Conservation (phyloP, 2,329 filamentous ascomycete species). For the Fusarium mexicanum region DNA sequence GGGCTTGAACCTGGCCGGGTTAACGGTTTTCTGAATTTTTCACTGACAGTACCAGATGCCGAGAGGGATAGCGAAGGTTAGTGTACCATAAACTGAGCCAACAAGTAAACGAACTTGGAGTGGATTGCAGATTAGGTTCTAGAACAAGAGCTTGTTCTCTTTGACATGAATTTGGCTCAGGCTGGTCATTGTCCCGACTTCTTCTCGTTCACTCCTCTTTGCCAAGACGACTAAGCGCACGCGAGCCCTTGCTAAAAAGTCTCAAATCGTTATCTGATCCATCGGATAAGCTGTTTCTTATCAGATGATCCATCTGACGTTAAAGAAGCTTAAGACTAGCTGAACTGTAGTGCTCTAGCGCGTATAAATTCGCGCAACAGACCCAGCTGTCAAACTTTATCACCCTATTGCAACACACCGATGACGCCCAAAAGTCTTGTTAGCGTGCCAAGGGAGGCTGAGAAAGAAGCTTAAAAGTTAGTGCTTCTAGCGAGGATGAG, state of each 20-base stretch:
- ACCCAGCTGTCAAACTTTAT: background rate
- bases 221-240: rapidly evolving
- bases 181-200: background rate
- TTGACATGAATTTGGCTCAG: background rate
- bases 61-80: rapidly evolving
- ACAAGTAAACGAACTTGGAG: rapidly evolving
- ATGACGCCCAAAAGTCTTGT: rapidly evolving
- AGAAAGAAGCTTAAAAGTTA: background rate
- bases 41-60: rapidly evolving
- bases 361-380: background rate
- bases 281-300: background rate
- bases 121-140: background rate
- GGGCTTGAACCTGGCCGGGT: rapidly evolving
- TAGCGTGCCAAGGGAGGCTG: background rate
- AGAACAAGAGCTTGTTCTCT: rapidly evolving
- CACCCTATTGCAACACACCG: rapidly evolving
- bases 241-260: background rate
- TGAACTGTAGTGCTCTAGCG: background rate
- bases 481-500: background rate
- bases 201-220: background rate
- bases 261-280: background rate
- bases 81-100: rapidly evolving
- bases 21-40: background rate
- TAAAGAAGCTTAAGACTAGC: background rate
- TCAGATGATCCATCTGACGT: background rate